phyloP scores from a whole-genome alignment of 1,284 basidiomycete species.

The Puccinia polysora region DNA sequence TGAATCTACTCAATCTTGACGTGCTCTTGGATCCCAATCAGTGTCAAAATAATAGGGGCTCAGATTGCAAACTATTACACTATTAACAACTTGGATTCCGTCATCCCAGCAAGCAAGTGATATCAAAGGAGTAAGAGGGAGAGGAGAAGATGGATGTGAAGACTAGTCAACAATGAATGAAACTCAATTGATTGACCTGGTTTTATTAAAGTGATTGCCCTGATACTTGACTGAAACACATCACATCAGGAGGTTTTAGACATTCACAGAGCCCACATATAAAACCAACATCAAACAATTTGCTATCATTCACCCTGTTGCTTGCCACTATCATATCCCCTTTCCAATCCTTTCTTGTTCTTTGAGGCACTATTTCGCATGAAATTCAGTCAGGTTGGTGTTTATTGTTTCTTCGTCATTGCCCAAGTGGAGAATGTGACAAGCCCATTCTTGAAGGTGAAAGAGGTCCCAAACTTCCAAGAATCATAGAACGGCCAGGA shows the following conservation, averaged over 20 bases:
- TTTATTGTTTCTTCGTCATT: constrained; percentile 21
- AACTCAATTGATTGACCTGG: too few relatives aligned
- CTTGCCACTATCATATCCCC: background rate
- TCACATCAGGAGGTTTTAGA: too few relatives aligned
- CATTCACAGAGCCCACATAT: too few relatives aligned
- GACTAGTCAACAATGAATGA: background rate
- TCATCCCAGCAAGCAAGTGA: constrained; percentile 16
- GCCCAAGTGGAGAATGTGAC: too few relatives aligned
- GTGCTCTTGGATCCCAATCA: too few relatives aligned
- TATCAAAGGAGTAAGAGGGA: background rate
- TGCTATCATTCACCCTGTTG: too few relatives aligned
- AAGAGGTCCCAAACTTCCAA: background rate
- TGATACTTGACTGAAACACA: too few relatives aligned
- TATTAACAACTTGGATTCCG: constrained; percentile 10
- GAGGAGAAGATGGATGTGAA: background rate
- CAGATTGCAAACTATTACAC: constrained; percentile 33
- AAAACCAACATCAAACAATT: too few relatives aligned
- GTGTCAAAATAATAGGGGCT: constrained; percentile 4
- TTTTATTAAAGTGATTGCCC: too few relatives aligned
- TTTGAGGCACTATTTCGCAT: background rate
- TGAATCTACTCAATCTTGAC: too few relatives aligned
- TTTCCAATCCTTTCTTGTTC: background rate
- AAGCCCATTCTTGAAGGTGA: too few relatives aligned
- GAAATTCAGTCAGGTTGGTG: constrained; percentile 3
- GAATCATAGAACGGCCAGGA: background rate